Percentiles rank a stretch among this genome's conserved stretches.
Conservation (phyloP, 257 asterid genomes). For the Solanum bukasovii region DNA sequence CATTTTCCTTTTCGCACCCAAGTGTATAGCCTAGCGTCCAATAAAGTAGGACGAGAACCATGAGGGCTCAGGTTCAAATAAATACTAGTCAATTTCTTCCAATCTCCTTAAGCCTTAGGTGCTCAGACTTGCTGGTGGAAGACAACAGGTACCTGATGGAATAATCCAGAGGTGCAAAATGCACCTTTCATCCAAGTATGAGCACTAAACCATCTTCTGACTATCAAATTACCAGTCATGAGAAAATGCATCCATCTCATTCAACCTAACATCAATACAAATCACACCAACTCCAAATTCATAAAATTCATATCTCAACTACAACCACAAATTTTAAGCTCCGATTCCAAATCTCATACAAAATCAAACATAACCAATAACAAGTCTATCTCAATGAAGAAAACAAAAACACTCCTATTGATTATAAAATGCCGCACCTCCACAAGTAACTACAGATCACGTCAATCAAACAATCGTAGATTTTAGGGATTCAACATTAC, state of each 20-base stretch:
- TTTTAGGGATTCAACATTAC: not conserved
- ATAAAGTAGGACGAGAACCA: not conserved
- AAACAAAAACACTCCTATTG: not conserved
- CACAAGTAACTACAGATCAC: not conserved
- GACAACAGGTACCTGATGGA: not conserved
- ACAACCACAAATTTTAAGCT: not conserved
- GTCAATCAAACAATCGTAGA: not conserved
- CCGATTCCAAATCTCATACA: not conserved
- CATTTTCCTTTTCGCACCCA: not conserved
- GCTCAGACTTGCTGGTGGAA: not conserved
- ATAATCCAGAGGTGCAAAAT: not conserved
- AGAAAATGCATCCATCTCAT: not conserved
- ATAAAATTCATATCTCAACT: not conserved
- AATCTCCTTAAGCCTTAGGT: not conserved
- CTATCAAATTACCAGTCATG: not conserved
- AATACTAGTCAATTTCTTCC: not conserved
- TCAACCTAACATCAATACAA: not conserved
- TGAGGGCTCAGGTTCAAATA: not conserved
- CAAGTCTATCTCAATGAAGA: not conserved
- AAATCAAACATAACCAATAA: not conserved
- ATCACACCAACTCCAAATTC: not conserved
- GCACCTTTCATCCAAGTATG: not conserved
- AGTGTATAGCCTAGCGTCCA: not conserved
- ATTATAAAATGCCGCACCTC: not conserved
- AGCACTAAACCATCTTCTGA: not conserved